phyloP scores from a whole-genome alignment of 164 flowering plant genomes.

The Magnolia officinalis region DNA sequence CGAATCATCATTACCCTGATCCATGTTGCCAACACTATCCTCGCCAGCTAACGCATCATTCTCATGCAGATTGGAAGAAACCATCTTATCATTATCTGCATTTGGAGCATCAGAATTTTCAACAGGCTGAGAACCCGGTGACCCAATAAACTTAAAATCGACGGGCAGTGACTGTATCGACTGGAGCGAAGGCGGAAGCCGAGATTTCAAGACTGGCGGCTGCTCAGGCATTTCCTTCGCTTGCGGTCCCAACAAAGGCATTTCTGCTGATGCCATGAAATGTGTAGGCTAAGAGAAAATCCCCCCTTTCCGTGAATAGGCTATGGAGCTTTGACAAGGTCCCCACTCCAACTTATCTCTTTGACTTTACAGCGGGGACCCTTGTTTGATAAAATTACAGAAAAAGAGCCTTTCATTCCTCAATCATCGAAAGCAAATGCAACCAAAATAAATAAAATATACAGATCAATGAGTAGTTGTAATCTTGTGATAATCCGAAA shows the following conservation, averaged over 20 bases:
- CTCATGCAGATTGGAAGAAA: conserved; percentile 19
- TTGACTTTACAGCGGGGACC: conserved; percentile 36
- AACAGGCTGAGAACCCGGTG: conserved; percentile 17
- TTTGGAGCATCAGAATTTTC: neutral
- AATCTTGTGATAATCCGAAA: neutral
- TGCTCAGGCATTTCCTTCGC: conserved; percentile 29
- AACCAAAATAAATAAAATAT: neutral
- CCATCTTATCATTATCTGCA: conserved; percentile 10
- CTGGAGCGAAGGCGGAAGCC: conserved; percentile 34
- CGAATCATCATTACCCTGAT: conserved; percentile 50
- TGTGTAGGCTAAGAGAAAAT: conserved; percentile 12
- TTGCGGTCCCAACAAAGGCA: conserved; percentile 15
- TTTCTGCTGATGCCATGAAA: conserved; percentile 20
- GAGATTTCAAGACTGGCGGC: conserved; percentile 17
- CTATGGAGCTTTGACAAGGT: conserved; percentile 32
- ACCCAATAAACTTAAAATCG: conserved; percentile 38
- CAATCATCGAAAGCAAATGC: conserved; percentile 17
- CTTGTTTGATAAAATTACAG: conserved; percentile 19
- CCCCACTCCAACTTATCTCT: conserved; percentile 36
- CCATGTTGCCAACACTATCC: conserved; percentile 19
- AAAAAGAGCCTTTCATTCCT: conserved; percentile 17
- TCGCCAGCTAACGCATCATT: conserved; percentile 22
- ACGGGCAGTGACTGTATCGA: conserved; percentile 56
- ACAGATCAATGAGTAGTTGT: neutral
- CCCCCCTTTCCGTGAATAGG: conserved; percentile 17